Evolutionary conservation across 345 rosid genomes (phyloP), one percentile per base, ranked within the genome.

Genomic region (Orychophragmus violaceus): DNA sequence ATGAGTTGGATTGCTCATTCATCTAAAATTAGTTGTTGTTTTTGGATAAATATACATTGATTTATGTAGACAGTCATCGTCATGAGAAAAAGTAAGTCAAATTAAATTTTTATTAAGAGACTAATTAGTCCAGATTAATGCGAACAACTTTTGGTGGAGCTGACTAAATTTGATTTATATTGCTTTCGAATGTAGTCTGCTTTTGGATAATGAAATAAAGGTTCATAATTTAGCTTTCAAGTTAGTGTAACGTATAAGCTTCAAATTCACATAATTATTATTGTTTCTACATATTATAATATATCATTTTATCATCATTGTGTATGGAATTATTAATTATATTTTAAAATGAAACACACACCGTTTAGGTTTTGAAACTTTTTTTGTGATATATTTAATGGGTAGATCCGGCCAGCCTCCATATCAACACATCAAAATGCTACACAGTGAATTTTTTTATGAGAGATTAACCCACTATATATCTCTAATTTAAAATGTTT

Each of bases 161-260:
- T 69, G 74, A 59, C 54, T 50, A 39, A 51, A 23, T 51, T 60
- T 70, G 68, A 33, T 69, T 51, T 60, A 53, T n/a, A 60, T 69
- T 62, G 56, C 62, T 52, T 69, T 70, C 55, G 53, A 44, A 33
- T 44, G 58, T 44, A 33, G 46, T 61, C 13, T 63, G 48, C 62
- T 70, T 54, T 63, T 13, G 44, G 64, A 71, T 53, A 32, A 48
- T 62, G 45, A 54, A 61, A 7, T 53, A 62, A 52, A 23, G 37
- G 16, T 53, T 29, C 19, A 14, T 13, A 4, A 14, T 49, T n/a
- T 59, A 37, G 24, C 53, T 70, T 60, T 52, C 61, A 42, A 39
- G 74, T 70, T 61, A 48, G 62, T 61, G 68, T 70, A 61, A 61
- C 74, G 62, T 70, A 70, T 29, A 70, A 70, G 62, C 28, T 51